phyloP scores from a whole-genome alignment of 2,329 filamentous ascomycete species.

The Ramularia endophylla region DNA sequence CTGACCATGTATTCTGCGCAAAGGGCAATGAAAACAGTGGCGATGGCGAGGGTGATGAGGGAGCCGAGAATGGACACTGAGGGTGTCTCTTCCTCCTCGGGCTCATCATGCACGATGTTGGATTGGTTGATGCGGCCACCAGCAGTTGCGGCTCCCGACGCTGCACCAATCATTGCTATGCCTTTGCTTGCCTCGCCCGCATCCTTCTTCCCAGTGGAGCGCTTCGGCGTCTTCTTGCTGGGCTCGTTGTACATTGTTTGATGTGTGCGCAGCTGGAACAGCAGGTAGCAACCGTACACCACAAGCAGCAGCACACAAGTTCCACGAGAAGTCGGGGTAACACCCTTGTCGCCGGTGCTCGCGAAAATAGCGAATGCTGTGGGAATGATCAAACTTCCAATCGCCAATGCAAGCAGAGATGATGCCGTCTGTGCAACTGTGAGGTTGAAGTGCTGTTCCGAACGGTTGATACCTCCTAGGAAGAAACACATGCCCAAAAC shows the following conservation, averaged over 20 bases:
- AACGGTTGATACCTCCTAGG: slow-evolving; percentile 70
- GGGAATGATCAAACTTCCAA: slow-evolving; percentile 79
- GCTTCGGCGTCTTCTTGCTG: slow-evolving; percentile 68
- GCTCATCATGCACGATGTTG: slow-evolving; percentile 42
- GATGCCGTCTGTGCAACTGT: slow-evolving; percentile 87
- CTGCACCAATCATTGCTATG: slow-evolving; percentile 49
- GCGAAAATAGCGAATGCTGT: slow-evolving; percentile 67
- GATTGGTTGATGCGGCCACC: slow-evolving; percentile 46
- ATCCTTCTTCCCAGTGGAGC: slow-evolving; percentile 39
- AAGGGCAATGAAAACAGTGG: slow-evolving; percentile 73
- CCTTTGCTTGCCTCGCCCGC: slow-evolving; percentile 43
- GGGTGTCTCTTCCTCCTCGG: slow-evolving; percentile 69
- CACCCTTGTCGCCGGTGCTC: slow-evolving; percentile 20
- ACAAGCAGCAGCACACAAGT: slow-evolving; percentile 74
- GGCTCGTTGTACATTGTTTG: slow-evolving; percentile 71
- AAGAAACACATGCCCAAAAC: slow-evolving; percentile 93
- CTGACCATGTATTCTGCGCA: slow-evolving; percentile 64
- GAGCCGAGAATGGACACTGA: slow-evolving; percentile 68
- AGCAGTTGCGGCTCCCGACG: slow-evolving; percentile 45
- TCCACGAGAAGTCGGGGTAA: slow-evolving; percentile 56
- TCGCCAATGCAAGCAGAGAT: slow-evolving; percentile 70
- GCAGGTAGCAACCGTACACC: slow-evolving; percentile 76
- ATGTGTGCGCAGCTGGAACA: slow-evolving; percentile 90
- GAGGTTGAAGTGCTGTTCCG: slow-evolving; percentile 85
- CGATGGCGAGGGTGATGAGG: slow-evolving; percentile 61